These are phyloP conservation scores for Quillaja saponaria DNA, from an alignment of 306 rosid species.

Conservation along the genomic window DNA sequence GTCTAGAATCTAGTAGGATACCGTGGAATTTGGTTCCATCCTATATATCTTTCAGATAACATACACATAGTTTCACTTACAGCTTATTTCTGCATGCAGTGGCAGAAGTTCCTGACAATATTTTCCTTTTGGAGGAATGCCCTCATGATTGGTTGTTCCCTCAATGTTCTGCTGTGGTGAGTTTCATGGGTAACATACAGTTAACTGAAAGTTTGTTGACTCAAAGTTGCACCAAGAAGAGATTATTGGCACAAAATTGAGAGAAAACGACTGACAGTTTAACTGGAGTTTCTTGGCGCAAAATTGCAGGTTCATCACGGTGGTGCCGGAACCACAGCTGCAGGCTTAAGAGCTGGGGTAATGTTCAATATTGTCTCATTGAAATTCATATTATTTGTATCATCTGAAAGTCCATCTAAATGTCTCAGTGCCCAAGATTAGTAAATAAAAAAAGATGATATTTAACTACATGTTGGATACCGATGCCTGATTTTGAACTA, in stretches of 20 bases:
- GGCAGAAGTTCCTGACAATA: slow-evolving; percentile 58
- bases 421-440: slow-evolving; percentile 13
- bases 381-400: slow-evolving; percentile 3
- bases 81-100: slow-evolving; percentile 52
- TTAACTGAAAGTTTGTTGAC: slow-evolving; percentile 11
- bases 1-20: slow-evolving; percentile 8
- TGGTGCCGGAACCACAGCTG: slow-evolving; percentile 97
- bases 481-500: background rate
- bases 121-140: slow-evolving; percentile 85
- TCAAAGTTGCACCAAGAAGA: too few species aligned
- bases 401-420: slow-evolving; percentile 18
- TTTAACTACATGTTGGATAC: background rate
- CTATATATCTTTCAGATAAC: background rate
- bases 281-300: background rate
- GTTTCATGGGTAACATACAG: slow-evolving; percentile 32
- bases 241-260: background rate
- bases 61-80: slow-evolving; percentile 16
- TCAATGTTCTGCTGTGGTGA: slow-evolving; percentile 94
- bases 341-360: slow-evolving; percentile 97
- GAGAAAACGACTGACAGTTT: background rate
- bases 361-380: slow-evolving; percentile 26
- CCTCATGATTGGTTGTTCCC: slow-evolving; percentile 99
- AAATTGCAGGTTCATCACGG: slow-evolving; percentile 94
- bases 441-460: background rate
- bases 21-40: slow-evolving; percentile 10